Evolutionary conservation across 78 protist species (phyloP).

Genomic region (Anaeramoeba flamelloides): DNA sequence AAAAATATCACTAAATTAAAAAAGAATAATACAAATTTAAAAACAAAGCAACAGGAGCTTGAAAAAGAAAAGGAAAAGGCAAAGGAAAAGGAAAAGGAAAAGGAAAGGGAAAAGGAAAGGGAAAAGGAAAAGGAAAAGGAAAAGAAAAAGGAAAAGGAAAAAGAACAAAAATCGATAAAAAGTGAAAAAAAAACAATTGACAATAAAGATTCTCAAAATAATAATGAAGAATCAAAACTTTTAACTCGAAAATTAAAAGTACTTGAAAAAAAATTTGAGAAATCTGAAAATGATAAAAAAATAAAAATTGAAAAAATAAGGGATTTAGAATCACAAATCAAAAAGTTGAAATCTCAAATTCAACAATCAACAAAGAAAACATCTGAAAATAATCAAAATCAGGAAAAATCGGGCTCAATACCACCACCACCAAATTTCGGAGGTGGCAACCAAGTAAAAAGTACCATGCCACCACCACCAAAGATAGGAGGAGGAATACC

Average conservation of each 20-base stretch:
- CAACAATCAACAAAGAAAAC: neutral
- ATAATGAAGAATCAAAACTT: neutral
- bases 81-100: neutral
- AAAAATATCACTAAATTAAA: no score
- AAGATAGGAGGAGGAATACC: neutral
- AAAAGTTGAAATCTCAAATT: neutral
- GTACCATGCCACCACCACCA: neutral
- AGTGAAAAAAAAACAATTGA: neutral
- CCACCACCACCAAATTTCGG: neutral
- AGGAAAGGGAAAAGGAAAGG: neutral
- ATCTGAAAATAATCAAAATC: neutral
- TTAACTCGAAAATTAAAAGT: neutral
- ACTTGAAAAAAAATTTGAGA: neutral
- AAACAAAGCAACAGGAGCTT: neutral
- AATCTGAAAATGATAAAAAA: neutral
- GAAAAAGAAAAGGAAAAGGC: neutral
- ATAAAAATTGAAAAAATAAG: neutral
- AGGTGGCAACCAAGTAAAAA: neutral
- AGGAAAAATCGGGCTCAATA: neutral
- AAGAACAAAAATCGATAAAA: neutral
- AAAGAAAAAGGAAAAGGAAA: neutral
- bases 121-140: neutral
- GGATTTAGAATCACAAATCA: neutral
- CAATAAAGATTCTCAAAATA: neutral
- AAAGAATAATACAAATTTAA: no score